Percentiles rank a stretch among this genome's conserved stretches.
phyloP scores from a whole-genome alignment of 805 yeast genomes.

The Myxozyma kluyveri region DNA sequence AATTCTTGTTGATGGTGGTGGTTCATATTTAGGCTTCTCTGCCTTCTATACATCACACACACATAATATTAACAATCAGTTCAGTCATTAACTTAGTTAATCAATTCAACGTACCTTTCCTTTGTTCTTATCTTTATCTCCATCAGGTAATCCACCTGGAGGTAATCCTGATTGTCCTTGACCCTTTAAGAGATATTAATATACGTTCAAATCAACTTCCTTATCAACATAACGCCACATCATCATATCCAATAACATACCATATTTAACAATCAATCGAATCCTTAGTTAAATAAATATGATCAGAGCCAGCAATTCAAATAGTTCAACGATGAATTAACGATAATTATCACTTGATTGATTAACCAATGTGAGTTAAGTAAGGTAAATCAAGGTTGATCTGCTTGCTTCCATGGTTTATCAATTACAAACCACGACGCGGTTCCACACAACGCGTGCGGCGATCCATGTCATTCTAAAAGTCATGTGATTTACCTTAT shows the following conservation, averaged over 20 bases:
- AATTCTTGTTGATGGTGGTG: constrained; percentile 92
- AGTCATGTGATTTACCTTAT: not conserved
- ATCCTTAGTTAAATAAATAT: too few species aligned
- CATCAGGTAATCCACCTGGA: constrained; percentile 33
- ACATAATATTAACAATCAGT: not conserved
- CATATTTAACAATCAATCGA: too few species aligned
- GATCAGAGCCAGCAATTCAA: too few species aligned
- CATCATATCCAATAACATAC: too few species aligned
- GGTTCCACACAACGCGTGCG: not conserved
- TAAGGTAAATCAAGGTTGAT: too few species aligned
- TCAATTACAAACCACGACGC: not conserved
- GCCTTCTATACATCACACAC: constrained; percentile 28
- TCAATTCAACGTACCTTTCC: constrained; percentile 28
- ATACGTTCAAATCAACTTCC: too few species aligned
- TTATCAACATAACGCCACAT: too few species aligned
- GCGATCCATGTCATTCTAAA: not conserved
- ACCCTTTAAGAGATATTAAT: constrained; percentile 33
- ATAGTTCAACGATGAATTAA: too few species aligned
- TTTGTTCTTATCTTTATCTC: constrained; percentile 37
- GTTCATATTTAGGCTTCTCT: constrained; percentile 88
- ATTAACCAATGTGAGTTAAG: too few species aligned
- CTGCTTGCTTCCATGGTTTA: not conserved
- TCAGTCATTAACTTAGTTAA: not conserved
- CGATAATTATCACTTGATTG: too few species aligned
- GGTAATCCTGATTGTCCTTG: constrained; percentile 39